Conservation (phyloP, 106 monocot species). For the Gastrodia elata region DNA sequence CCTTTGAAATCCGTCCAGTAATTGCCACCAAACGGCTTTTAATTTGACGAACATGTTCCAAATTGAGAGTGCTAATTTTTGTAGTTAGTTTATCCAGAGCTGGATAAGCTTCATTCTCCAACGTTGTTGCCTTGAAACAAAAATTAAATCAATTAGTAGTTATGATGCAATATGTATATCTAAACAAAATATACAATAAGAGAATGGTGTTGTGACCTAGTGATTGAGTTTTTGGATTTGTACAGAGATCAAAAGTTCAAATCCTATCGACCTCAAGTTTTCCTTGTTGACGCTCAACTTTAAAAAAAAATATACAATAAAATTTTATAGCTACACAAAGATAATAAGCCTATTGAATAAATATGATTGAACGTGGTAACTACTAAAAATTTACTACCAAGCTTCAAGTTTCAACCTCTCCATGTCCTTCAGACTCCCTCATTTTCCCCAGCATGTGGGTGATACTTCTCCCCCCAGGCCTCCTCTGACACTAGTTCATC, state of each 20-base stretch:
- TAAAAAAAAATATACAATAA: not conserved
- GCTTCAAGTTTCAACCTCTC: too few species aligned
- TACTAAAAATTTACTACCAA: too few species aligned
- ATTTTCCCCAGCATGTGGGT: too few species aligned
- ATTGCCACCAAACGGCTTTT: slow-evolving; percentile 68
- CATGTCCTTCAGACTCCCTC: too few species aligned
- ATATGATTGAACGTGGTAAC: not conserved
- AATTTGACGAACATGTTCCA: slow-evolving; percentile 71
- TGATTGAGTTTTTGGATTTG: too few species aligned
- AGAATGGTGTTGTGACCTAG: too few species aligned
- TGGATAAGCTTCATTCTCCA: slow-evolving; percentile 81
- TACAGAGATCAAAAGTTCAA: too few species aligned
- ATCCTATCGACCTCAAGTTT: too few species aligned
- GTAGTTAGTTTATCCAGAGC: slow-evolving; percentile 67
- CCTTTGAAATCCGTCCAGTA: slow-evolving; percentile 77
- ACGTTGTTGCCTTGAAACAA: slow-evolving; percentile 25
- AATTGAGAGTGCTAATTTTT: slow-evolving; percentile 76
- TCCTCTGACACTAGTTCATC: too few species aligned
- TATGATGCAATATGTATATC: not conserved
- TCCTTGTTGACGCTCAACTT: too few species aligned
- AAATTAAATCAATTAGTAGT: not conserved
- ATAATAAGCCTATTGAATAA: not conserved
- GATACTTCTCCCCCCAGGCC: too few species aligned
- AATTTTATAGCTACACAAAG: not conserved
- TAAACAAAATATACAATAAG: too few species aligned